Evolutionary conservation across 805 yeast genomes (phyloP).

Genomic region (Naumovozyma dairenensis): DNA sequence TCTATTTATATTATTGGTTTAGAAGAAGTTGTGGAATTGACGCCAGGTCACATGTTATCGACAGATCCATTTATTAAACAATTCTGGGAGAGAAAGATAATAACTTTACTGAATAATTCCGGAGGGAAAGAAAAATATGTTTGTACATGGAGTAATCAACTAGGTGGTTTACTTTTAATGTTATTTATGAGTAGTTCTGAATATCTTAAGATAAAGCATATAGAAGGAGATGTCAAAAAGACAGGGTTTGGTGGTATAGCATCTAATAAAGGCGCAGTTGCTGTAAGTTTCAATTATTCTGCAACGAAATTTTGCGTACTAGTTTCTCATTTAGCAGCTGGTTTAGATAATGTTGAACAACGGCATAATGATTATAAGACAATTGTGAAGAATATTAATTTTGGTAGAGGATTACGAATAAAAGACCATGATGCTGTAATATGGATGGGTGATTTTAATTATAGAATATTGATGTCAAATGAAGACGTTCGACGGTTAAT

Average conservation of each 20-base stretch:
- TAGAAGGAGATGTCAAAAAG: conserved; percentile 69
- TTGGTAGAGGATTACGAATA: conserved; percentile 47
- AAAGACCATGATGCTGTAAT: conserved; percentile 74
- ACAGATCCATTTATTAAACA: conserved; percentile 54
- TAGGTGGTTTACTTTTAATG: conserved; percentile 75
- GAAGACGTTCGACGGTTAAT: conserved; percentile 58
- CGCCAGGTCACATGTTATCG: conserved; percentile 73
- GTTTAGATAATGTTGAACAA: conserved; percentile 68
- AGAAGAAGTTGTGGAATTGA: conserved; percentile 81
- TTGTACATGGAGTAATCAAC: conserved; percentile 62
- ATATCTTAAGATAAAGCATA: conserved; percentile 42
- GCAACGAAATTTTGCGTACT: conserved; percentile 69
- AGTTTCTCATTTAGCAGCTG: conserved; percentile 89
- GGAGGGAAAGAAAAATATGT: conserved; percentile 36
- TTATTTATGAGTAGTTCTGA: conserved; percentile 53
- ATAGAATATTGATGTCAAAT: conserved; percentile 62
- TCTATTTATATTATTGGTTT: conserved; percentile 78
- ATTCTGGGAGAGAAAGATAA: conserved; percentile 58
- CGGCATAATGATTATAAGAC: conserved; percentile 81
- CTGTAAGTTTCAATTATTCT: conserved; percentile 55
- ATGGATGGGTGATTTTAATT: conserved; percentile 93
- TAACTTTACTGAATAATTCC: conserved; percentile 36
- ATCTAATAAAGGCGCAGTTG: conserved; percentile 71
- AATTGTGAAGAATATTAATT: conserved; percentile 57
- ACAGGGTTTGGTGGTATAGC: conserved; percentile 93